Percentiles rank a stretch among this genome's conserved stretches.
Evolutionary conservation across 345 rosid species (phyloP).

Genomic region (Linum lewisii): DNA sequence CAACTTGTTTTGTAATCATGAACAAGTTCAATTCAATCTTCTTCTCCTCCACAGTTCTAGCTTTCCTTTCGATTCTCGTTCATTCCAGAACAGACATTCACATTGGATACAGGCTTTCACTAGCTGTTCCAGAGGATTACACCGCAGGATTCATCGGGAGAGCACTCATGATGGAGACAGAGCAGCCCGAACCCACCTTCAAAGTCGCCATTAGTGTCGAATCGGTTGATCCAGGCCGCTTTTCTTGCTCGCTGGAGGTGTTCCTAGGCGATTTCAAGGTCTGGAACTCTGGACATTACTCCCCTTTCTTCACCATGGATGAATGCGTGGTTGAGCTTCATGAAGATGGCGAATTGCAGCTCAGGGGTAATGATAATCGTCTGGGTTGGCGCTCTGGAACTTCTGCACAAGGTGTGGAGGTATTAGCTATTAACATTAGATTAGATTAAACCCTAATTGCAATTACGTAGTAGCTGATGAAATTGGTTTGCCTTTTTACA

Average conservation of each 20-base stretch:
- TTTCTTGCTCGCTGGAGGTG: conserved; percentile 59
- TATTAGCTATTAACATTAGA: conserved; percentile 8
- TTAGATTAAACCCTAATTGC: background rate
- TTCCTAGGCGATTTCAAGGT: conserved; percentile 74
- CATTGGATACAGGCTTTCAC: conserved; percentile 37
- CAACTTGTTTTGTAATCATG: background rate
- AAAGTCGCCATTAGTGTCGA: conserved; percentile 58
- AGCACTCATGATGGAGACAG: conserved; percentile 53
- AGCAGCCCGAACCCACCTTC: conserved; percentile 35
- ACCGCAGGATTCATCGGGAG: conserved; percentile 43
- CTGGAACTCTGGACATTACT: conserved; percentile 88
- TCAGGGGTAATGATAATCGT: conserved; percentile 40
- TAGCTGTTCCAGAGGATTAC: conserved; percentile 47
- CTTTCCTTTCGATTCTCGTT: conserved; percentile 18
- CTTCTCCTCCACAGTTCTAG: conserved; percentile 17
- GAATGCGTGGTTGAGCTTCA: conserved; percentile 57
- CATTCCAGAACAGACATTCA: conserved; percentile 40
- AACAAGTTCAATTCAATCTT: background rate
- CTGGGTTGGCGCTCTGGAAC: conserved; percentile 84
- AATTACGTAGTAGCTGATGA: background rate
- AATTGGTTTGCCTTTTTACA: conserved; percentile 13
- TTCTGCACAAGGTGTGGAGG: conserved; percentile 83
- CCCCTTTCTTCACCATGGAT: conserved; percentile 36
- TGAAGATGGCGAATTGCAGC: conserved; percentile 56
- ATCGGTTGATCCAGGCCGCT: conserved; percentile 33